These are phyloP conservation scores for Bullera alba DNA, from an alignment of 768 basidiomycete genomes.

Conservation along the genomic window DNA sequence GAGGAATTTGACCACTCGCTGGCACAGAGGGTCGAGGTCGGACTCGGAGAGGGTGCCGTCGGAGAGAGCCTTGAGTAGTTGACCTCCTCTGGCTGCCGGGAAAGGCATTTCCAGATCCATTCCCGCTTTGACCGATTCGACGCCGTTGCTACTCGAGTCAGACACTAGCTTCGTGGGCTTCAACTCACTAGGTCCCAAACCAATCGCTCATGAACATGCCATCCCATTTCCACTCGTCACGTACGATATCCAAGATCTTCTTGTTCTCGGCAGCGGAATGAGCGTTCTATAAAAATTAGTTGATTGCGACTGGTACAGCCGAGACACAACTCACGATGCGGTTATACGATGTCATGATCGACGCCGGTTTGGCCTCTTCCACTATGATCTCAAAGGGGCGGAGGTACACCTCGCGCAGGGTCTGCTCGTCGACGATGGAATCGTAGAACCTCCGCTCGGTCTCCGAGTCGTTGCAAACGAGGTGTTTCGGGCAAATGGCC, in stretches of 20 bases:
- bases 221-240: neutral
- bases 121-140: constrained; percentile 55
- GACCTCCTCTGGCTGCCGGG: neutral
- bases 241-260: neutral
- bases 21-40: constrained; percentile 3
- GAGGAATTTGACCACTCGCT: constrained; percentile 3
- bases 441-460: constrained; percentile 51
- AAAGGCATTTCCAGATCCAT: constrained; percentile 50
- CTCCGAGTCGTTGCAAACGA: constrained; percentile 64
- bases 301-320: neutral
- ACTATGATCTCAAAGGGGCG: constrained; percentile 53
- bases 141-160: constrained; percentile 50
- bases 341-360: constrained; percentile 51
- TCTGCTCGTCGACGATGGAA: constrained; percentile 53
- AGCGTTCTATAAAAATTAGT: constrained; percentile 56
- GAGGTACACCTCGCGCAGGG: constrained; percentile 67
- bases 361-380: constrained; percentile 24
- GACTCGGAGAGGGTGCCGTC: too few relatives aligned
- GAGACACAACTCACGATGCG: constrained; percentile 29
- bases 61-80: neutral
- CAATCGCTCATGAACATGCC: constrained; percentile 50
- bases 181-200: neutral
- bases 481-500: constrained; percentile 65
- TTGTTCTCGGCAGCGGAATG: too few relatives aligned
- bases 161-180: constrained; percentile 47